These are phyloP conservation scores for Coprinopsis sp. DNA, from an alignment of 768 basidiomycete species.

Conservation along the genomic window DNA sequence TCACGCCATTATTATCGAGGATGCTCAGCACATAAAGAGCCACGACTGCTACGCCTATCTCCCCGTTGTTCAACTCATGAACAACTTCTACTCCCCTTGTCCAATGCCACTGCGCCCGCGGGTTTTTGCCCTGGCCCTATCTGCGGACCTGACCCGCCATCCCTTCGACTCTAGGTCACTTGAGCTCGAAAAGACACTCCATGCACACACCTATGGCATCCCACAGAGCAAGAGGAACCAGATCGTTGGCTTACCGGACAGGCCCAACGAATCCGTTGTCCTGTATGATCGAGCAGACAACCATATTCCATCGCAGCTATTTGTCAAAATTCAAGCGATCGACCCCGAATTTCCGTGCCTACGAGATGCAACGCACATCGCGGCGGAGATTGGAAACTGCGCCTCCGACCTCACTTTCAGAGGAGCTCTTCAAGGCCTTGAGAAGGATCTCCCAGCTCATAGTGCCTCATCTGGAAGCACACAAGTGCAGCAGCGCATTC, in stretches of 20 bases:
- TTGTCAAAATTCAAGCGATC: slow-evolving; percentile 20
- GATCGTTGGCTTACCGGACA: slow-evolving; percentile 30
- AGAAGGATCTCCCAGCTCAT: slow-evolving; percentile 22
- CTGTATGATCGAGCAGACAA: slow-evolving; percentile 36
- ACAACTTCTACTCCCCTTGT: slow-evolving; percentile 38
- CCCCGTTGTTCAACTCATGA: slow-evolving; percentile 40
- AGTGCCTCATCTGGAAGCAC: slow-evolving; percentile 24
- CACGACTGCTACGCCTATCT: slow-evolving; percentile 30
- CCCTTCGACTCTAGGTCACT: slow-evolving; percentile 30
- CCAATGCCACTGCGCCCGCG: slow-evolving; percentile 35
- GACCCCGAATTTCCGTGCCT: slow-evolving; percentile 3
- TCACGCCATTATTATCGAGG: slow-evolving; percentile 39
- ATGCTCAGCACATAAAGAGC: slow-evolving; percentile 35
- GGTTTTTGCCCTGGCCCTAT: slow-evolving; percentile 36
- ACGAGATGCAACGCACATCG: neutral
- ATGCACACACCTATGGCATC: slow-evolving; percentile 35
- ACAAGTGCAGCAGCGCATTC: no score
- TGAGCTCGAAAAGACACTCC: slow-evolving; percentile 34
- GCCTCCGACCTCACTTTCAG: slow-evolving; percentile 72
- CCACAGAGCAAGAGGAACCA: slow-evolving; percentile 27
- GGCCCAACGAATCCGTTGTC: slow-evolving; percentile 49
- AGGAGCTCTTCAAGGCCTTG: slow-evolving; percentile 40
- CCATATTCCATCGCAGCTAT: slow-evolving; percentile 23
- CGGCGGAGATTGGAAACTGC: slow-evolving; percentile 52
- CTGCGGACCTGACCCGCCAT: slow-evolving; percentile 19